Evolutionary conservation across 1,284 basidiomycete genomes (phyloP), one percentile per base, ranked within the genome.

Genomic region (Sanghuangporus weigelae): DNA sequence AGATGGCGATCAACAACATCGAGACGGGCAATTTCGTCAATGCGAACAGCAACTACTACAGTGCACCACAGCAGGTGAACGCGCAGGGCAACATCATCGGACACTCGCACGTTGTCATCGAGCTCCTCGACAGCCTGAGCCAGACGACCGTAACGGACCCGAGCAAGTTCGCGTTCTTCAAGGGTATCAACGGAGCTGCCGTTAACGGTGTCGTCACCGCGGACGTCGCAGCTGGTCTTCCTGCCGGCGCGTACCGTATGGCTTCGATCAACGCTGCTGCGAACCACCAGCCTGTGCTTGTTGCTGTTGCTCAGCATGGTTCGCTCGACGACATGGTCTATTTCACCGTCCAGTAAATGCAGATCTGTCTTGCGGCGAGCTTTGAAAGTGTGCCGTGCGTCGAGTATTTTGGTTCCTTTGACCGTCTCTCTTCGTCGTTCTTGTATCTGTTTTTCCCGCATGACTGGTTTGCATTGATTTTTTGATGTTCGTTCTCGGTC

Each of bases 21-120:
- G 71, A 77, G 63, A 79, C 83, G 31, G 84, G 86, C 56, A 77
- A 73, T 73, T 85, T 86, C 69, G 79, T 76, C 58, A 84, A 83
- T 71, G 78, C 84, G 2, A 67, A 81, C 55, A 68, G 74, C 57
- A 87, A 82, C 72, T 88, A 83, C 76, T 82, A 80, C 72, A 69
- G 78, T 66, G 76, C 81, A 65, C 88, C 88, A 62, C 77, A 85
- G 71, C 80, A 84, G 68, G 75, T 89, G n/a, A 81, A 87, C 71
- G 68, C 65, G 3, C 67, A 71, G 26, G 89, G 87, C 63, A 73
- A 76, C 54, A 80, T 84, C 69, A 69, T 79, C 67, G 87, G 87
- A 0, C 87, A 89, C 74, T 77, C 80, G 6, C 88, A 91, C 71
- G 77, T 90, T 68, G 85, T 87, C 54, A 76, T 92, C 62, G 83